Conservation (phyloP, 352 stramenopile species). For the Phytophthora colocasiae region DNA sequence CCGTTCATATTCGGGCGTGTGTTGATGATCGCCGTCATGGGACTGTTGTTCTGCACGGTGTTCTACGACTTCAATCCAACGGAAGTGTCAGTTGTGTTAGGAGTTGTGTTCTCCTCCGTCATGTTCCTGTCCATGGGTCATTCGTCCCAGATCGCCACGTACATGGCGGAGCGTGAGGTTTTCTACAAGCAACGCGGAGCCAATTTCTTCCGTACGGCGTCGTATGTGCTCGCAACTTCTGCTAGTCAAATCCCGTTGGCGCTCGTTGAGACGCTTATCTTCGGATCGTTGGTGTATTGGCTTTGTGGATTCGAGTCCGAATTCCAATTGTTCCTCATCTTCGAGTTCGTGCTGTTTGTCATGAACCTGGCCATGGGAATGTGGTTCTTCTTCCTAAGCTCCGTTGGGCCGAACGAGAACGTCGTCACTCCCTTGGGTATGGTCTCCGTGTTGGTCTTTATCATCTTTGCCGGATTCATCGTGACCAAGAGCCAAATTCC, state of each 20-base stretch:
- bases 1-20: conserved; percentile 43
- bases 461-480: too few species aligned
- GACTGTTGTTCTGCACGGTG: conserved; percentile 49
- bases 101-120: conserved; percentile 73
- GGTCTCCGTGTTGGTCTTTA: too few species aligned
- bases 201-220: conserved; percentile 75
- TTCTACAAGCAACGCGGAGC: conserved; percentile 87
- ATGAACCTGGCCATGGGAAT: conserved; percentile 13
- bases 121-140: conserved; percentile 81
- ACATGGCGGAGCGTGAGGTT: conserved; percentile 60
- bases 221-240: conserved; percentile 65
- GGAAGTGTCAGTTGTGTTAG: conserved; percentile 52
- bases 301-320: too few species aligned
- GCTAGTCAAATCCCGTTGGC: neutral
- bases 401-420: too few species aligned
- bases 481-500: too few species aligned
- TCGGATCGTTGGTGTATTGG: too few species aligned
- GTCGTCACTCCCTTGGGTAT: too few species aligned
- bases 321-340: too few species aligned
- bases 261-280: too few species aligned
- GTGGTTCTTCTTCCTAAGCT: conserved; percentile 21
- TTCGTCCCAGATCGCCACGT: conserved; percentile 68
- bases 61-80: conserved; percentile 54
- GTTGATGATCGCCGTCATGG: conserved; percentile 54
- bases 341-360: too few species aligned